Conservation (phyloP, 2,329 filamentous ascomycete species). For the Penicillium frequentans region DNA sequence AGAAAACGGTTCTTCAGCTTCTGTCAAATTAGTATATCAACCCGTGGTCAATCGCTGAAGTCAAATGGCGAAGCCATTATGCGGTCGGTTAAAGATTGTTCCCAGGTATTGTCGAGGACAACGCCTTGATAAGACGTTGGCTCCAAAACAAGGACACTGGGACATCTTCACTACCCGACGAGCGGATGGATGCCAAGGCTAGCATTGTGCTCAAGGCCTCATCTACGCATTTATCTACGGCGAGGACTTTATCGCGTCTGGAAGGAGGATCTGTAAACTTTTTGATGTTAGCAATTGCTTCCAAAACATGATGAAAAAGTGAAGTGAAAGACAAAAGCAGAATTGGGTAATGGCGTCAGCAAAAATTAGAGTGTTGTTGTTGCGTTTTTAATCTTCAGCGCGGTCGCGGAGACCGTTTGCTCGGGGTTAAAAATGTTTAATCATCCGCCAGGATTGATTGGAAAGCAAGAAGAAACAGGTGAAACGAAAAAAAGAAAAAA, state of each 20-base stretch:
- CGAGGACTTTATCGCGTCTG: background rate
- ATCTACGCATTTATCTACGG: background rate
- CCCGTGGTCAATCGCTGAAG: background rate
- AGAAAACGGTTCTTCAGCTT: background rate
- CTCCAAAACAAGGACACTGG: background rate
- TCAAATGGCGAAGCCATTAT: background rate
- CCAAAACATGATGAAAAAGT: constrained; percentile 3
- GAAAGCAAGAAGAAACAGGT: background rate
- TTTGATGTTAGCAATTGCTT: constrained; percentile 24
- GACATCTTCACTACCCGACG: background rate
- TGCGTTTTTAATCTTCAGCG: constrained; percentile 60
- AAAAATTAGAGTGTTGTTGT: constrained; percentile 74
- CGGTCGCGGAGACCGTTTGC: constrained; percentile 34
- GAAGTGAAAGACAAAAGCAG: constrained; percentile 7
- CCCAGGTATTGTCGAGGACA: background rate
- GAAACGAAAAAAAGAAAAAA: background rate
- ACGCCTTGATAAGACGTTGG: background rate
- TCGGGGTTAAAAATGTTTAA: constrained; percentile 69
- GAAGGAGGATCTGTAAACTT: constrained; percentile 13
- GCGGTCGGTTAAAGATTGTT: background rate
- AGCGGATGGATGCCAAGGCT: background rate
- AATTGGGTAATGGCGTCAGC: constrained; percentile 49
- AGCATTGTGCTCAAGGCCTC: background rate
- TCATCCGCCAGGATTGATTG: constrained; percentile 49
- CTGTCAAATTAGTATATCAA: background rate